Evolutionary conservation across 441 rosid genomes (phyloP).

Genomic region (Bruguiera hainesii): DNA sequence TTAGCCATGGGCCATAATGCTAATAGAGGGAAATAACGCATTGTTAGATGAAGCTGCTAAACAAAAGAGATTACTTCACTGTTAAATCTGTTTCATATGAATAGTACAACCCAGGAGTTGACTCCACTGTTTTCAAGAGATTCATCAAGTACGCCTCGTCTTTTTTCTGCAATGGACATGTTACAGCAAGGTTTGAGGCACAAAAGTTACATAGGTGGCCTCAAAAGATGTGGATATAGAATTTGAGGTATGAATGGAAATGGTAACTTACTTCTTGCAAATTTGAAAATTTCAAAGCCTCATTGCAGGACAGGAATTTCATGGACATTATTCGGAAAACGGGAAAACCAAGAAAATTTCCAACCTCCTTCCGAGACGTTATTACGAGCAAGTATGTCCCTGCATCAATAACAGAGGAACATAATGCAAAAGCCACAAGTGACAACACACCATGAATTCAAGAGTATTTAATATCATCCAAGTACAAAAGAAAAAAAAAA

Average conservation of each 20-base stretch:
- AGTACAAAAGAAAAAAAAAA: neutral
- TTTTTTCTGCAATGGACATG: constrained; percentile 54
- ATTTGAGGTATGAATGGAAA: constrained; percentile 6
- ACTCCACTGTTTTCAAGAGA: constrained; percentile 69
- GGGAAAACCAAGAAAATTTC: constrained; percentile 66
- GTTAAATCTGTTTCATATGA: constrained; percentile 94
- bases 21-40: constrained; percentile 10
- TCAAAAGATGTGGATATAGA: constrained; percentile 1
- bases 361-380: constrained; percentile 70
- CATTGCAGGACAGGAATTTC: constrained; percentile 81
- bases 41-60: neutral
- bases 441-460: neutral
- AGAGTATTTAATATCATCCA: neutral
- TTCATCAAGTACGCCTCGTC: constrained; percentile 80
- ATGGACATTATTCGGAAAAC: constrained; percentile 63
- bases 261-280: constrained; percentile 65
- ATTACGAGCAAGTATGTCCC: constrained; percentile 79
- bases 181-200: constrained; percentile 3
- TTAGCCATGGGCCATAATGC: neutral
- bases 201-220: constrained; percentile 11
- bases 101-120: constrained; percentile 84
- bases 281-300: constrained; percentile 58
- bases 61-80: constrained; percentile 56
- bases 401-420: constrained; percentile 24
- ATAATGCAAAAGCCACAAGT: constrained; percentile 2